Evolutionary conservation across 2,329 filamentous ascomycete genomes (phyloP), one percentile per base, ranked within the genome.

Genomic region (Penicillium glabrum): DNA sequence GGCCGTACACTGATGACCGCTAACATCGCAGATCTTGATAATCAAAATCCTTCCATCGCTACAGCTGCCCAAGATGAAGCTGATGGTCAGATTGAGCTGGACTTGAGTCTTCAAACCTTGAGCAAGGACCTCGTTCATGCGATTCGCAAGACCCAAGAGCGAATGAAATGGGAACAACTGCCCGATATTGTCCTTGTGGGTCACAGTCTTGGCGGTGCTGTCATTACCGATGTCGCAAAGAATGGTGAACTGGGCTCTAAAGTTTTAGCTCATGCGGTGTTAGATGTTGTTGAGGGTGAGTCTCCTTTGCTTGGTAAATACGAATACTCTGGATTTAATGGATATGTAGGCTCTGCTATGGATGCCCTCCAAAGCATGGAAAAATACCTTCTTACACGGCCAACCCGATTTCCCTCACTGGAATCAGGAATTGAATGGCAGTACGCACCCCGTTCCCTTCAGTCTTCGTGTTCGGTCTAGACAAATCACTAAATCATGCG

Each of bases 351-450:
- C 11, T 96, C 91, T 0, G 95, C 95, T 33, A 93, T 99, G 75
- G 95, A 98, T 72, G 93, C 95, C 3, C 81, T 99, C 52, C 87
- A 92, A 73, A 93, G 89, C 74, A 99, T 99, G 95, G 89, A 95
- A 64, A 89, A 88, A 3, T 97, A 97, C 73, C 83, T 99, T 21
- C 87, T 89, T 1, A 92, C 88, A 5, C 84, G 95, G 23, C 95
- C 95, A 0, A 79, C 81, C 9, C 85, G 87, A 2, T 99, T 99
- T 68, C 80, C 86, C n/a, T 89, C 86, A 13, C 66, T 96, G 19
- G 82, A 89, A 61, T 85, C 89, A 4, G 93, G 89, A 7, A 91
- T 99, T 63, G 91, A 96, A 67, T 99, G 95, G 95, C 95, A 99
- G 79, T 81, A 73, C 54, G 79, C 72, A 16, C 29, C 14, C 35